Conservation (phyloP, 1,139 yeast species). For the Nematodospora anomalae region DNA sequence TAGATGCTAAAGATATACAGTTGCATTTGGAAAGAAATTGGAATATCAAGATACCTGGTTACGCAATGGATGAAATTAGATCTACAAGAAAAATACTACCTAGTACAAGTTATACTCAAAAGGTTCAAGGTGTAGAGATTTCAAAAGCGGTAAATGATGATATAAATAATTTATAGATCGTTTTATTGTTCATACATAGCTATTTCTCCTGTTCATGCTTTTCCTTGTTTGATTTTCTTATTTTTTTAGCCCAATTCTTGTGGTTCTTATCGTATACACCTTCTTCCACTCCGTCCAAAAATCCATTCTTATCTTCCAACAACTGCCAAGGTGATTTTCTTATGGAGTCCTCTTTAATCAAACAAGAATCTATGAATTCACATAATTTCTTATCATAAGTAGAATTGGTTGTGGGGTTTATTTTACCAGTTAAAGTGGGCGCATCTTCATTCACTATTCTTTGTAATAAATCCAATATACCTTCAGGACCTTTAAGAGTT, state of each 20-base stretch:
- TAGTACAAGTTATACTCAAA: slow-evolving; percentile 68
- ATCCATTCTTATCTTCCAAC: slow-evolving; percentile 38
- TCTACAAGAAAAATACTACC: slow-evolving; percentile 83
- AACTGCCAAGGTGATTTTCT: slow-evolving; percentile 67
- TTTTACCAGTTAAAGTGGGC: slow-evolving; percentile 53
- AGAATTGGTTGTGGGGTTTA: slow-evolving; percentile 25
- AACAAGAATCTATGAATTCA: slow-evolving; percentile 66
- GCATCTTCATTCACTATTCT: slow-evolving; percentile 92
- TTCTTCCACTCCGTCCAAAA: slow-evolving; percentile 43
- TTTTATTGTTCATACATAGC: slow-evolving; percentile 3
- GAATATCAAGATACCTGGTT: slow-evolving; percentile 95
- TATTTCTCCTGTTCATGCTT: slow-evolving; percentile 6
- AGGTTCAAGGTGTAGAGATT: slow-evolving; percentile 40
- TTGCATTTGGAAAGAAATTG: slow-evolving; percentile 90
- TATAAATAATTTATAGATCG: slow-evolving; percentile 10
- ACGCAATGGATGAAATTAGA: slow-evolving; percentile 89
- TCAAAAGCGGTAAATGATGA: slow-evolving; percentile 28
- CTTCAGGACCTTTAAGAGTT: slow-evolving; percentile 57
- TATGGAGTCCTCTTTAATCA: slow-evolving; percentile 61
- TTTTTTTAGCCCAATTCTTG: slow-evolving; percentile 50
- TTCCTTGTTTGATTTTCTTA: slow-evolving; percentile 25
- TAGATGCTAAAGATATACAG: slow-evolving; percentile 90
- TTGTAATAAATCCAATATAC: slow-evolving; percentile 86
- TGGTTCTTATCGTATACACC: slow-evolving; percentile 46
- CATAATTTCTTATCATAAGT: slow-evolving; percentile 48